phyloP scores from a whole-genome alignment of 179 eudicot genomes.

The Pouteria campechiana region DNA sequence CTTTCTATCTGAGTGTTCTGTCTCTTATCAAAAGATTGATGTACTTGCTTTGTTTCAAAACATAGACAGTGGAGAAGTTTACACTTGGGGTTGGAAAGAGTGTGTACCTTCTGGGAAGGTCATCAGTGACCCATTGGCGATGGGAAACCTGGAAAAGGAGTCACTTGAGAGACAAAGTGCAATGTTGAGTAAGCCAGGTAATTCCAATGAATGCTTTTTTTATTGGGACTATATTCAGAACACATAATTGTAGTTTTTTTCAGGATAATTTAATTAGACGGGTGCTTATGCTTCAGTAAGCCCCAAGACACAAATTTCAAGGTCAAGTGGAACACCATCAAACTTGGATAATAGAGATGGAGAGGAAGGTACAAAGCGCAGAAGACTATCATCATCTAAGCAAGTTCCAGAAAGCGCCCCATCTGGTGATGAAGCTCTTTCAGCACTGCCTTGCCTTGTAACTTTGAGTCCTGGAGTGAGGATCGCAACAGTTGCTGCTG shows the following conservation, averaged over 20 bases:
- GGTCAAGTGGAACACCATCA: slow-evolving; percentile 36
- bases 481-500: slow-evolving; percentile 84
- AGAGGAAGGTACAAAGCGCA: slow-evolving; percentile 71
- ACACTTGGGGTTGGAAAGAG: slow-evolving; percentile 99
- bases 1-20: background rate
- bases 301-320: slow-evolving; percentile 55
- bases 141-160: slow-evolving; percentile 45
- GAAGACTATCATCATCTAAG: slow-evolving; percentile 70
- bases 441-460: slow-evolving; percentile 83
- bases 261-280: slow-evolving; percentile 13
- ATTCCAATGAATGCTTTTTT: slow-evolving; percentile 1
- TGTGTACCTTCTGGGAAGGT: slow-evolving; percentile 94
- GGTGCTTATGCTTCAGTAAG: slow-evolving; percentile 44
- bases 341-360: slow-evolving; percentile 36
- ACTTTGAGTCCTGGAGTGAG: slow-evolving; percentile 77
- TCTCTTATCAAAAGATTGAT: background rate
- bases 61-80: slow-evolving; percentile 70
- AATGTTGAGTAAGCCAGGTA: slow-evolving; percentile 63
- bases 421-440: slow-evolving; percentile 53
- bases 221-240: background rate
- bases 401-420: slow-evolving; percentile 67
- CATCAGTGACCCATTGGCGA: slow-evolving; percentile 49
- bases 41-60: background rate
- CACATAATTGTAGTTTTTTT: slow-evolving; percentile 11
- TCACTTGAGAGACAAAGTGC: slow-evolving; percentile 29